Percentiles rank a stretch among this genome's conserved stretches.
These are phyloP conservation scores for Raddia distichophylla DNA, from an alignment of 176 grass and related monocot species.

Conservation along the genomic window DNA sequence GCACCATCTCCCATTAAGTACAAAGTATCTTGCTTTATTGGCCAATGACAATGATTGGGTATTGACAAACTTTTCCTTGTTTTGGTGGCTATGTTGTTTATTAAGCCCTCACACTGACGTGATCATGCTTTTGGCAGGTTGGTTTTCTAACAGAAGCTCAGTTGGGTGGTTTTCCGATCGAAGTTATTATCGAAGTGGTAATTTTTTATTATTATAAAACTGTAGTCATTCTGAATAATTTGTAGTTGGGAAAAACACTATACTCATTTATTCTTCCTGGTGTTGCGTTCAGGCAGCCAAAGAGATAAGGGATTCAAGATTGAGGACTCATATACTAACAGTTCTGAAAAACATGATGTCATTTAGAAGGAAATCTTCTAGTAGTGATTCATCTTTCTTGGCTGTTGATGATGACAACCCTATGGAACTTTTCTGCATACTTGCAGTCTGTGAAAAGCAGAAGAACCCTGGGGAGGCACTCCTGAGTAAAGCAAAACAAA, in stretches of 20 bases:
- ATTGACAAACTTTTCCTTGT: constrained; percentile 37
- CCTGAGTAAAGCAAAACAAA: constrained; percentile 78
- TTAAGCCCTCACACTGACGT: constrained; percentile 27
- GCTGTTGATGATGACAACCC: constrained; percentile 48
- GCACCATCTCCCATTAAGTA: constrained; percentile 84
- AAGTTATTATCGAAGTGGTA: constrained; percentile 87
- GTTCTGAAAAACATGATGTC: constrained; percentile 74
- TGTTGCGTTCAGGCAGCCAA: constrained; percentile 70
- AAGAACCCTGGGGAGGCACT: constrained; percentile 87
- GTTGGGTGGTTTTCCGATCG: constrained; percentile 64
- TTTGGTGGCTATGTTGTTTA: constrained; percentile 34
- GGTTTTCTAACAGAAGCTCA: constrained; percentile 97
- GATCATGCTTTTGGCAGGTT: constrained; percentile 69
- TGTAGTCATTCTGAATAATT: constrained; percentile 33
- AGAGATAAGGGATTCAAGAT: constrained; percentile 80
- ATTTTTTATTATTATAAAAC: constrained; percentile 21
- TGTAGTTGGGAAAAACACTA: constrained; percentile 7
- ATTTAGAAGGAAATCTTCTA: constrained; percentile 64
- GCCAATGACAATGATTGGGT: constrained; percentile 99
- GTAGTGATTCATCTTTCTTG: constrained; percentile 46
- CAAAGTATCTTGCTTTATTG: constrained; percentile 85
- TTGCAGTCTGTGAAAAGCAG: constrained; percentile 80
- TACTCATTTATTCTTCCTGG: constrained; percentile 45
- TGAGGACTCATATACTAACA: constrained; percentile 84
- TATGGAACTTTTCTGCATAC: constrained; percentile 83